These are phyloP conservation scores for Curvularia lunata DNA, from an alignment of 2,329 filamentous ascomycete genomes.

Conservation along the genomic window DNA sequence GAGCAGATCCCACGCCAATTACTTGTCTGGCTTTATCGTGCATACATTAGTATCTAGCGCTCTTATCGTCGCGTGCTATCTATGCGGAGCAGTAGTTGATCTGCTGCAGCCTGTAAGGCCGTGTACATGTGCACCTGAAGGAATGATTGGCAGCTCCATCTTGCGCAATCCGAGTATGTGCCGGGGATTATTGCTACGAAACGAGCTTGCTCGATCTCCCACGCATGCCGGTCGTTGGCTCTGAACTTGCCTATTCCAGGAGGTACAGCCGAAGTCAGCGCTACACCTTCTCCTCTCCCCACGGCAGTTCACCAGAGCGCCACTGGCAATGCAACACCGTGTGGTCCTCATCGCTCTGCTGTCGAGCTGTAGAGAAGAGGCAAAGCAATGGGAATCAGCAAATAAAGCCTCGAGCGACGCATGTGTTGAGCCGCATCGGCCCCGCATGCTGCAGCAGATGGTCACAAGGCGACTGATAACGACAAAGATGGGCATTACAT, in stretches of 20 bases:
- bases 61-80: constrained; percentile 32
- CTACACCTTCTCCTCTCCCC: constrained; percentile 31
- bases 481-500: constrained; percentile 15
- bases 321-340: constrained; percentile 6
- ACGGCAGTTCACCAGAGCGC: constrained; percentile 33
- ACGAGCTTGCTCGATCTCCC: neutral
- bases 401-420: constrained; percentile 14
- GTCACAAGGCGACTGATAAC: constrained; percentile 26
- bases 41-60: constrained; percentile 18
- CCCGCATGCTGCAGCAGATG: constrained; percentile 14
- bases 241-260: constrained; percentile 20
- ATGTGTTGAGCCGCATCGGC: constrained; percentile 22
- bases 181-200: neutral
- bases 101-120: constrained; percentile 11
- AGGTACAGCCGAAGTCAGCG: constrained; percentile 40
- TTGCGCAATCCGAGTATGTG: constrained; percentile 5
- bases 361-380: constrained; percentile 6
- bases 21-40: constrained; percentile 35
- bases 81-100: constrained; percentile 21
- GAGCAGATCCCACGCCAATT: constrained; percentile 31
- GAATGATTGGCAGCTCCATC: constrained; percentile 8
- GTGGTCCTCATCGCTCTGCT: constrained; percentile 11
- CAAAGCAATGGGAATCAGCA: constrained; percentile 7
- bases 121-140: constrained; percentile 14
- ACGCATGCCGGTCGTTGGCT: constrained; percentile 6